Conservation (phyloP, 2,329 filamentous ascomycete genomes). For the Arthroderma sp. region DNA sequence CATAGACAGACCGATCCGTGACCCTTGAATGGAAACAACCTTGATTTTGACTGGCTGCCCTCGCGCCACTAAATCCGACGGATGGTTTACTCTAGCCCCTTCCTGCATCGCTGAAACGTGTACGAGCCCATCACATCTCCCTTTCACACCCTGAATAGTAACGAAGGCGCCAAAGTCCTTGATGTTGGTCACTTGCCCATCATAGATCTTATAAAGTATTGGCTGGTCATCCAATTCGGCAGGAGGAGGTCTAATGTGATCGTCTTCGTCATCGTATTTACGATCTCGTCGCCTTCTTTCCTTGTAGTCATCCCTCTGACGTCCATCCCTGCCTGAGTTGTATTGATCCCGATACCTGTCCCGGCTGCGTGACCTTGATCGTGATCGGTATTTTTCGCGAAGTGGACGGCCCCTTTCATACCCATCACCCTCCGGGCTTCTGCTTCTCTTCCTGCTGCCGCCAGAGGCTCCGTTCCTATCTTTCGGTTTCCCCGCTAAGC, state of each 20-base stretch:
- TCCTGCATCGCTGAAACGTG: slow-evolving; percentile 83
- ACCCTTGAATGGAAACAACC: slow-evolving; percentile 71
- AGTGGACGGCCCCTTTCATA: slow-evolving; percentile 26
- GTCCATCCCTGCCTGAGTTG: slow-evolving; percentile 38
- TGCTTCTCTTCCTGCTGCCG: slow-evolving; percentile 40
- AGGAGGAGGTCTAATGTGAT: slow-evolving; percentile 52
- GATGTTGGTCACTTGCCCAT: slow-evolving; percentile 76
- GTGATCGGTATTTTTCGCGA: slow-evolving; percentile 31
- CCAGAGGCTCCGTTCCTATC: slow-evolving; percentile 22
- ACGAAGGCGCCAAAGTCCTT: slow-evolving; percentile 97
- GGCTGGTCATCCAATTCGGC: slow-evolving; percentile 71
- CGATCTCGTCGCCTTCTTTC: slow-evolving; percentile 28
- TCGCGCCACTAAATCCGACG: slow-evolving; percentile 68
- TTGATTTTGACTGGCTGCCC: slow-evolving; percentile 88
- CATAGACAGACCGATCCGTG: slow-evolving; percentile 80
- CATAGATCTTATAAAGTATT: slow-evolving; percentile 73
- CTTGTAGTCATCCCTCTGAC: slow-evolving; percentile 33
- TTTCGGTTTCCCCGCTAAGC: slow-evolving; percentile 55
- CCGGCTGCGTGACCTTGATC: slow-evolving; percentile 39
- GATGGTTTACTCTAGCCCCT: slow-evolving; percentile 77
- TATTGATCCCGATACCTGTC: slow-evolving; percentile 44
- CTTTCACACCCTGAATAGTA: slow-evolving; percentile 72
- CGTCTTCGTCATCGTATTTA: slow-evolving; percentile 36
- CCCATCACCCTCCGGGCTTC: slow-evolving; percentile 38
- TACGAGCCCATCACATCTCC: slow-evolving; percentile 83